These are phyloP conservation scores for Aspergillus sp. DNA, from an alignment of 2,329 filamentous ascomycete species.

Conservation along the genomic window DNA sequence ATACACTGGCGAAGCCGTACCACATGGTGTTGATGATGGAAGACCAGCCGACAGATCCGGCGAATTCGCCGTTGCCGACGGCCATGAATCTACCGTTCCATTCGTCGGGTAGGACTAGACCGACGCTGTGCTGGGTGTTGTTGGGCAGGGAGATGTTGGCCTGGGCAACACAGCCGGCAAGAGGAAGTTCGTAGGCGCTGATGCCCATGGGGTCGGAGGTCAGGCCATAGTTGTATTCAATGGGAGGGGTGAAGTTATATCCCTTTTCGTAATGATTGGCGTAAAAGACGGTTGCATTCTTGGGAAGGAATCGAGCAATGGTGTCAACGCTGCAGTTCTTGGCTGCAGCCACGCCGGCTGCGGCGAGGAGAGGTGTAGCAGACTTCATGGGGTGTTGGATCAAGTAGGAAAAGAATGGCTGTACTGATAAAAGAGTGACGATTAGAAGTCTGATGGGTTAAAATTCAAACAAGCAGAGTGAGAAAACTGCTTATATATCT, in stretches of 20 bases:
- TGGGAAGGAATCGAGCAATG: slow-evolving; percentile 1
- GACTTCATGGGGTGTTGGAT: background rate
- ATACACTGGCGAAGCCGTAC: slow-evolving; percentile 9
- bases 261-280: slow-evolving; percentile 5
- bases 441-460: background rate
- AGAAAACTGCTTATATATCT: background rate
- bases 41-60: slow-evolving; percentile 6
- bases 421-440: background rate
- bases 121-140: slow-evolving; percentile 9
- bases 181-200: slow-evolving; percentile 2
- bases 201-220: background rate
- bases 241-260: slow-evolving; percentile 5
- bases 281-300: slow-evolving; percentile 4
- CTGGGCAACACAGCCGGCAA: slow-evolving; percentile 6
- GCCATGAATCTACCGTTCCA: slow-evolving; percentile 9
- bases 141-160: slow-evolving; percentile 9
- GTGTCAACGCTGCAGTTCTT: slow-evolving; percentile 6
- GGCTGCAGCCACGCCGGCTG: slow-evolving; percentile 3
- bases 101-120: background rate
- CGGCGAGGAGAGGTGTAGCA: background rate
- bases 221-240: slow-evolving; percentile 5
- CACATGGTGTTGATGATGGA: slow-evolving; percentile 8
- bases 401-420: background rate
- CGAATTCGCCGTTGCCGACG: slow-evolving; percentile 6
- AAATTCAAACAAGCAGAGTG: background rate